Evolutionary conservation across 139 green algal genomes (phyloP), one percentile per base, ranked within the genome.

Genomic region (Limnomonas spitsbergensis): DNA sequence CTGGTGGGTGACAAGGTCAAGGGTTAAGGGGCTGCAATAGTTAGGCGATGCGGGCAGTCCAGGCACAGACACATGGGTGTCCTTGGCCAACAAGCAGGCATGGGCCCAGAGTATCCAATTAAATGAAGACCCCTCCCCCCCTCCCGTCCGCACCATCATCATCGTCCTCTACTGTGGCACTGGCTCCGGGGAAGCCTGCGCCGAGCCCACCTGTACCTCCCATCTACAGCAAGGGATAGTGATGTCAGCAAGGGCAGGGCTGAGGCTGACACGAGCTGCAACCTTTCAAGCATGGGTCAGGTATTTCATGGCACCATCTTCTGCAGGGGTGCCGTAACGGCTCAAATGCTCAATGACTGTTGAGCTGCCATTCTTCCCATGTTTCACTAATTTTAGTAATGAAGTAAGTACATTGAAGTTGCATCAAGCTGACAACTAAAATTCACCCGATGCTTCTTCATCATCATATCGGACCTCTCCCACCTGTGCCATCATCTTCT

Each of bases 401-500:
- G 42, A 27, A 37, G 27, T 35, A 61, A 20, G 20, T 61, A 61
- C 14, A 14, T 61, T 61, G 47, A 61, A 14, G 14, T 61, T 29
- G 47, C 20, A 20, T 14, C 47, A 61, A 29, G 47, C 20, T 14
- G 20, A 61, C 14, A 29, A 14, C 47, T 61, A 20, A 29, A 61
- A 20, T 61, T 61, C 47, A 61, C 20, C 14, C 14, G 14, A 14
- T 61, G 14, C 47, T 70, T 70, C 14, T 70, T 34, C 20, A 61
- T 20, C 20, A 61, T 29, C 14, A 61, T 20, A 61, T 29, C 14
- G 47, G 14, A 61, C 47, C 47, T 29, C 47, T 29, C 20, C 47
- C 47, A 70, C 56, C 56, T 70, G 56, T 36, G 56, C 56, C 84
- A 87, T 88, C 81, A 97, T 92, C 87, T 93, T 92, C 84, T 94